Evolutionary conservation across 371 early-diverging fungal genomes (phyloP), one percentile per base, ranked within the genome.

Genomic region (Thermomucor indicae-seudaticae): DNA sequence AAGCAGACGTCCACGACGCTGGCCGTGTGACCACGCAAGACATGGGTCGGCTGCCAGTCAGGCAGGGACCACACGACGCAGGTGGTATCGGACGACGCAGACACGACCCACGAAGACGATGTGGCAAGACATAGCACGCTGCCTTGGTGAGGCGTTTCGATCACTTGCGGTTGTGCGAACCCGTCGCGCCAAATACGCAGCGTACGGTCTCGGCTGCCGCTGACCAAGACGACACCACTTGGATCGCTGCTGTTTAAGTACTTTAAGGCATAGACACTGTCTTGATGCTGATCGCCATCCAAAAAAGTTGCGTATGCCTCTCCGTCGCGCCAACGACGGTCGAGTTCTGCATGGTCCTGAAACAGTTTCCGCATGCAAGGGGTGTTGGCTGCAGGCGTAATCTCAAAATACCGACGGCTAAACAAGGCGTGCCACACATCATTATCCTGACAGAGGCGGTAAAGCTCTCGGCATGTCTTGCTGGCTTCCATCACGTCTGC

Each of bases 181-280:
- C 81, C n/a, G n/a, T n/a, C n/a, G n/a, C n/a, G n/a, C 92, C 92
- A 93, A 25, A 91, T 61, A 48, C 84, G 84, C 38, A 97, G 74
- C 2, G 90, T 86, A 32, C 83, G 75, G 70, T 98, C 99, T 35
- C 96, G 84, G 8, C 96, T 93, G 11, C 97, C 97, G 0, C 91
- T 90, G 5, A 93, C 84, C 24, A 97, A 73, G 29, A 77, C 74
- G n/a, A 22, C 14, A n/a, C n/a, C n/a, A n/a, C n/a, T n/a, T n/a
- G n/a, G n/a, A 23, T 30, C 23, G 32, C 87, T 54, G 20, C 67
- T 60, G 81, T 34, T 46, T 1, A 70, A 49, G 62, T 64, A 91
- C 49, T 91, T 96, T 20, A 96, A 75, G 55, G 95, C 93, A 60
- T 98, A 93, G 1, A 99, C 89, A 47, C 92, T 86, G 55, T 96